A percentile compares a stretch with the other conserved stretches of the same genome.
Evolutionary conservation across 805 yeast genomes (phyloP).

Genomic region (Ogataea nakhonphanomensis): DNA sequence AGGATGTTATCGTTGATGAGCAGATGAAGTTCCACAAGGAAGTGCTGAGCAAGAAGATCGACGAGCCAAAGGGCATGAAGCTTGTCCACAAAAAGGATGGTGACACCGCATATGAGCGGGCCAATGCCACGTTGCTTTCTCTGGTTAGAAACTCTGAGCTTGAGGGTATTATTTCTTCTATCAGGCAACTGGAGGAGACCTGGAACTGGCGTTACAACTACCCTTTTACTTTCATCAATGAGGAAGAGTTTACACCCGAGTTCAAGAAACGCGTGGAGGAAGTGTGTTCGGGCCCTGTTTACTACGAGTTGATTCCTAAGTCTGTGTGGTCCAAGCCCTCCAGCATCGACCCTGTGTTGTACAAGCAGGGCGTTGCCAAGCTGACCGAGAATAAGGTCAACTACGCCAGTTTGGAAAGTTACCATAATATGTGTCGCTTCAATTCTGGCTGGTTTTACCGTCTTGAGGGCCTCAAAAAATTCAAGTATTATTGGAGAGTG

Average conservation of each 20-base stretch:
- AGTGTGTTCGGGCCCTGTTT: conserved; percentile 31
- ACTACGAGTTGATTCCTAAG: conserved; percentile 32
- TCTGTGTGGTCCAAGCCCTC: conserved; percentile 62
- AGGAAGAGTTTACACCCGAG: conserved; percentile 54
- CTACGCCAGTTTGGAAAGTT: conserved; percentile 72
- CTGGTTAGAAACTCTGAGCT: conserved; percentile 67
- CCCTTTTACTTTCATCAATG: conserved; percentile 76
- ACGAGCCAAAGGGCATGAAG: conserved; percentile 44
- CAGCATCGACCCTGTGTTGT: conserved; percentile 42
- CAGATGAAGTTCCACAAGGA: conserved; percentile 39
- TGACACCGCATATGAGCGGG: conserved; percentile 30
- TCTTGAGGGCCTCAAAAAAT: conserved; percentile 60
- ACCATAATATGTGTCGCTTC: conserved; percentile 89
- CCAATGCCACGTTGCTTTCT: conserved; percentile 68
- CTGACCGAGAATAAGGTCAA: conserved; percentile 47
- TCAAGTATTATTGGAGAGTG: conserved; percentile 90
- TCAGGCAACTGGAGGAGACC: conserved; percentile 53
- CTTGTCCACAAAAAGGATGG: conserved; percentile 22
- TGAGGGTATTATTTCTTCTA: conserved; percentile 45
- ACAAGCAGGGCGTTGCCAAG: conserved; percentile 21
- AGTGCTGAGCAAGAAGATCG: conserved; percentile 34
- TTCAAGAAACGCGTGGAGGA: conserved; percentile 48
- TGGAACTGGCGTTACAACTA: conserved; percentile 67
- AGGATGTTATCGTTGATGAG: conserved; percentile 30
- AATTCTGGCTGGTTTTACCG: conserved; percentile 83